Base-by-base conservation (phyloP, 768 basidiomycete genomes). In the Chiua virens region DNA sequence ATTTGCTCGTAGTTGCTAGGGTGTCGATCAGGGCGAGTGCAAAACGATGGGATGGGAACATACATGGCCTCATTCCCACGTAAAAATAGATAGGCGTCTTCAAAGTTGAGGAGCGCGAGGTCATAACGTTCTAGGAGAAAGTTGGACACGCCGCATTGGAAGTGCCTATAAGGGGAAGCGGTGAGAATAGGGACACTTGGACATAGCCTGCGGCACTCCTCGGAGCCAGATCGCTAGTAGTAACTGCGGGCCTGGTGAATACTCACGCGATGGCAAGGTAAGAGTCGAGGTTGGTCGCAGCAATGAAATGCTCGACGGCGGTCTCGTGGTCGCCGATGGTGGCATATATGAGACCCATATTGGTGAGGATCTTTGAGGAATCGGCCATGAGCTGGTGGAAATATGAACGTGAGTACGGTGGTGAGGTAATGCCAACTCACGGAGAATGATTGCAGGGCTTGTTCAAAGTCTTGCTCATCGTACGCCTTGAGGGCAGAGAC, bases 231-330 rank as follows among this genome's bases (percentile, higher is more conserved):
- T 30, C 30, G 30, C n/a, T n/a, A n/a, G n/a, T n/a, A n/a, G 30
- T 30, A 30, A 14, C 30, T 30, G 30, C 30, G n/a, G n/a, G 13
- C 30, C 30, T n/a, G 3, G 37, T 28, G 28, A 15, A 47, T 1
- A 81, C 88, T 71, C 70, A 93, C 78, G 88, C 92, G 52, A 97
- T 86, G 37, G 94, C 91, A 49, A 97, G 80, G 67, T 87, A 97
- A 55, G 81, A 77, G 69, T 98, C 95, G 35, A 94, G 75, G 45
- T 71, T 73, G 7, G 83, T 87, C 9, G 95, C 94, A 36, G 83
- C 81, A 27, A 77, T 74, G 70, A 95, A 98, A 55, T 83, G 79
- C 60, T 91, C 81, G 27, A 97, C 84, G 42, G 93, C 93, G 13
- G 81, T 77, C 65, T 88, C 85, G 63, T 96, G 93, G 64, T 92